These are phyloP conservation scores for Pinus albicaulis DNA, from an alignment of 75 land plant genomes.

Conservation along the genomic window DNA sequence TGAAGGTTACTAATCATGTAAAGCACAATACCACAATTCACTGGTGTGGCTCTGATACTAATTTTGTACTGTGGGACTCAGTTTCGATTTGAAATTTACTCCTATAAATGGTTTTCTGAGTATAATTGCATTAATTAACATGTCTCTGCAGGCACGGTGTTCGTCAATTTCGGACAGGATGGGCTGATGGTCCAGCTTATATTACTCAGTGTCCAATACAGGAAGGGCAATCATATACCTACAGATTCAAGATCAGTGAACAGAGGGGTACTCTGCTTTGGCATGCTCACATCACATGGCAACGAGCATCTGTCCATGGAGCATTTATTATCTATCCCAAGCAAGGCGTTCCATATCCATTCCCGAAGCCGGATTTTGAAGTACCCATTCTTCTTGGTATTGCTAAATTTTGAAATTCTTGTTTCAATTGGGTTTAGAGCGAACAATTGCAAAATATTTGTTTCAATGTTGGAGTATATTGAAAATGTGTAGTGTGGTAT, in stretches of 20 bases:
- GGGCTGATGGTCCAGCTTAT: conserved; percentile 67
- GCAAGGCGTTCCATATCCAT: not conserved
- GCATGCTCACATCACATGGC: conserved; percentile 58
- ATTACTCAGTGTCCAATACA: conserved; percentile 68
- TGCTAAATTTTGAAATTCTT: not conserved
- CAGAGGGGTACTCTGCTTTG: conserved; percentile 59
- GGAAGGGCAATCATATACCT: conserved; percentile 26
- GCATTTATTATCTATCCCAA: conserved; percentile 50
- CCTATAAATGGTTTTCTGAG: too few species aligned
- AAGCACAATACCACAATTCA: conserved; percentile 38
- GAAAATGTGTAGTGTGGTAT: not conserved
- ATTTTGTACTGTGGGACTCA: too few species aligned
- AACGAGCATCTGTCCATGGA: conserved; percentile 44
- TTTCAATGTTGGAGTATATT: not conserved
- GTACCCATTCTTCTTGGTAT: conserved; percentile 19
- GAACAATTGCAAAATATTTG: too few species aligned
- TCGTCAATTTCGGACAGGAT: conserved; percentile 36
- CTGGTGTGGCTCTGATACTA: conserved; percentile 25
- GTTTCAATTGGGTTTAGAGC: too few species aligned
- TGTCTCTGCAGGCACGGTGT: conserved; percentile 58
- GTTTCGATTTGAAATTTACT: too few species aligned
- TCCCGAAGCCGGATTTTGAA: conserved; percentile 12
- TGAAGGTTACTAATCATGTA: conserved; percentile 40
- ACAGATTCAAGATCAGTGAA: conserved; percentile 29
- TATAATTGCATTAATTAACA: too few species aligned